Conservation (phyloP, 2,329 filamentous ascomycete genomes). For the Myriosclerotinia curreyana region DNA sequence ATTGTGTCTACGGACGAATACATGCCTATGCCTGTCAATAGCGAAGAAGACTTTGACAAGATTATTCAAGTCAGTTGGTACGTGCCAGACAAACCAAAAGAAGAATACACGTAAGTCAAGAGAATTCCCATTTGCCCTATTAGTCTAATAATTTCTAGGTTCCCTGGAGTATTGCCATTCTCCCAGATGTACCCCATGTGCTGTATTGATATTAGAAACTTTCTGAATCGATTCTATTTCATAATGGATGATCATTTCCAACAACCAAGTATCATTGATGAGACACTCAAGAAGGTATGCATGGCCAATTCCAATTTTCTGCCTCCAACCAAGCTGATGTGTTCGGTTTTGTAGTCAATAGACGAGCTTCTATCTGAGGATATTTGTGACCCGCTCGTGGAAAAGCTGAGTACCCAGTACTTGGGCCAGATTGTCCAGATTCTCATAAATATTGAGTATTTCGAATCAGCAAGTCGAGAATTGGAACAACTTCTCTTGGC, state of each 20-base stretch:
- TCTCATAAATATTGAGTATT: constrained; percentile 94
- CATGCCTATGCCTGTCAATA: constrained; percentile 98
- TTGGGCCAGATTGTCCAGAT: constrained; percentile 98
- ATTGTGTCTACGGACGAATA: constrained; percentile 92
- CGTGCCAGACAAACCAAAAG: constrained; percentile 71
- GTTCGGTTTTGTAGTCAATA: constrained; percentile 59
- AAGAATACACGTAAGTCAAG: constrained; percentile 63
- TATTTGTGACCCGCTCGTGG: constrained; percentile 86
- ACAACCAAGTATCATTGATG: constrained; percentile 84
- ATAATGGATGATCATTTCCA: constrained; percentile 97
- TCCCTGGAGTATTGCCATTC: constrained; percentile 94
- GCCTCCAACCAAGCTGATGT: neutral
- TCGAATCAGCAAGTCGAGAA: constrained; percentile 88
- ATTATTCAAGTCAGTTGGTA: constrained; percentile 98
- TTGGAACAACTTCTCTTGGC: constrained; percentile 82
- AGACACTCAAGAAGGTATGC: constrained; percentile 73
- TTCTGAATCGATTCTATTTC: constrained; percentile 96
- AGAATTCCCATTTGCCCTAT: neutral
- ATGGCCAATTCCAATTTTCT: constrained; percentile 15
- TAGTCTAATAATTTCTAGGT: constrained; percentile 48
- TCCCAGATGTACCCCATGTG: constrained; percentile 99
- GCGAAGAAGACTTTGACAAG: constrained; percentile 86
- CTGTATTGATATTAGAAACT: constrained; percentile 97
- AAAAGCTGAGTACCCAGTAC: constrained; percentile 87
- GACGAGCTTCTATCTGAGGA: constrained; percentile 91